Base-by-base conservation (phyloP, 1,139 yeast genomes). In the Blastobotrys illinoisensis region DNA sequence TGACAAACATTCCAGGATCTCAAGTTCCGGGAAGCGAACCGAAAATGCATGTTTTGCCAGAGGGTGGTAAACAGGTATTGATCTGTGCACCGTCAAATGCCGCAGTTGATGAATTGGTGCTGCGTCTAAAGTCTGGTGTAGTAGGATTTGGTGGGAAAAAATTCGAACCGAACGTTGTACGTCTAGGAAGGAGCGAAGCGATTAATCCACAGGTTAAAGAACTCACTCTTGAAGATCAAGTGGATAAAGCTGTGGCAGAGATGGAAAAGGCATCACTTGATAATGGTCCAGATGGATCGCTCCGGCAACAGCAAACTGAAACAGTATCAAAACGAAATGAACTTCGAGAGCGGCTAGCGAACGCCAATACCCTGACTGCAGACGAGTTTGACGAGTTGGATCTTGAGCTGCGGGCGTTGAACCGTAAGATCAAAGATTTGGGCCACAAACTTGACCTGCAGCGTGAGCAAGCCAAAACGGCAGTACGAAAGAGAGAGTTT, bases 21-120 rank as follows among this genome's bases (percentile, higher is more conserved):
- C 40, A 32, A 32, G 64, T 72, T 2, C 76, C 78, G 0, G 73
- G 71, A 0, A 64, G 60, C 26, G 57, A 55, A 5, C 58, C 53
- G 43, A 50, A 53, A 47, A 46, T 55, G 43, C 52, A 49, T 19
- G 54, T 26, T 48, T 40, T 43, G 23, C 48, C 49, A 13, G 51
- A 49, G 11, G 57, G 68, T 53, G 80, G 79, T 43, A 76, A 75
- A 53, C 80, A 83, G 56, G 81, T 95, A 2, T 74, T 95, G 53
- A 83, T 95, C 28, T 95, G 99, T 79, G 99, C 99, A 0, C 99
- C 99, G 2, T 89, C 97, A 69, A 95, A 95, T 73, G 99, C 99
- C 0, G 99, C 99, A 9, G 97, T 95, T 6, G 99, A 95, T 73
- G 99, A 95, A 67, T 77, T 95, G 61, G 95, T 91, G n/a, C 64